Evolutionary conservation across 139 green algal species (phyloP).

Genomic region (Axilococcus clingmanii): DNA sequence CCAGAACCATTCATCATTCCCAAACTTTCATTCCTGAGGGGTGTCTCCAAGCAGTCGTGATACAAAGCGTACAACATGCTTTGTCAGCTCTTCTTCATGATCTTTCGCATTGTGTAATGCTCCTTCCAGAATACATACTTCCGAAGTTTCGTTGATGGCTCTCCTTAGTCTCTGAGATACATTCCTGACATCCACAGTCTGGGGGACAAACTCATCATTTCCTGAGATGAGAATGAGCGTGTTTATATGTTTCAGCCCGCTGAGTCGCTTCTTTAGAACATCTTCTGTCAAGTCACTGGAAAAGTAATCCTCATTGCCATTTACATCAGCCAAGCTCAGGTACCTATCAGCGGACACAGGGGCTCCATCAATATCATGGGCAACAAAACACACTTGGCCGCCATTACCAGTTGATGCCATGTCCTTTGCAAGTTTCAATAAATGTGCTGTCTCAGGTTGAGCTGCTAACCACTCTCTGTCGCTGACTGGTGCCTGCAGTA

Average conservation of each 20-base stretch:
- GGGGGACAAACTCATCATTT: conserved; percentile 42
- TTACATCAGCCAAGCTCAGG: conserved; percentile 14
- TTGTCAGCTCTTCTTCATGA: conserved; percentile 20
- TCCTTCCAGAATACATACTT: conserved; percentile 16
- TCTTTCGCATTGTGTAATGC: conserved; percentile 23
- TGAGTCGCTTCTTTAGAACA: conserved; percentile 14
- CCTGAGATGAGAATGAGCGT: conserved; percentile 38
- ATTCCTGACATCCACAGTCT: background rate
- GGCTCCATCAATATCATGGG: conserved; percentile 15
- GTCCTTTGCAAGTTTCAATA: background rate
- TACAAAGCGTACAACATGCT: conserved; percentile 18
- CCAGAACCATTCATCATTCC: too few relatives aligned
- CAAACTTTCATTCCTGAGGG: too few relatives aligned
- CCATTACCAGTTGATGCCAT: conserved; percentile 30
- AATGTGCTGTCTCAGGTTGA: conserved; percentile 10
- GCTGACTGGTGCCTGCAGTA: conserved; percentile 49
- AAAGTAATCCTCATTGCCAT: conserved; percentile 47
- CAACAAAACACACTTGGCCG: conserved; percentile 34
- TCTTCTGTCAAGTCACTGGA: conserved; percentile 18
- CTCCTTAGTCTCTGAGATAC: conserved; percentile 14
- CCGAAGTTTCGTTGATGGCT: conserved; percentile 18
- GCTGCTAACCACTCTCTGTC: conserved; percentile 41
- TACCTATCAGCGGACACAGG: conserved; percentile 36
- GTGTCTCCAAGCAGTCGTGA: too few relatives aligned
- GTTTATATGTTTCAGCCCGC: conserved; percentile 12